Evolutionary conservation across 257 asterid species (phyloP).

Genomic region (Solanum ossicruentum): DNA sequence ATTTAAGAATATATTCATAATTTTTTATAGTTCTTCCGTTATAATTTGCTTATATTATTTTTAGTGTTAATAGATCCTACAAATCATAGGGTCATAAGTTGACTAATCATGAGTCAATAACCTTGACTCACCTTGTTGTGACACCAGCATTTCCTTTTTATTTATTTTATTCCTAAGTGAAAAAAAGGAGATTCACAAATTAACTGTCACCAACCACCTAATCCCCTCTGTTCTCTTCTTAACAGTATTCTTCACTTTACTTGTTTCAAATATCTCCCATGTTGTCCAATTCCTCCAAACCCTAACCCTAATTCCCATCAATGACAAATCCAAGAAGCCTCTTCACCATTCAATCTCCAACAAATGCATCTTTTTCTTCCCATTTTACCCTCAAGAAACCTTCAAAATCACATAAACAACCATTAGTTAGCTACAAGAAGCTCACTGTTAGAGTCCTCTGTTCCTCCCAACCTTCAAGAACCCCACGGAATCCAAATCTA

Average conservation of each 20-base stretch:
- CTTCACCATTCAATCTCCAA: constrained; percentile 8
- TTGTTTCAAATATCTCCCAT: constrained; percentile 11
- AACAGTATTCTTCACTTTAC: constrained; percentile 3
- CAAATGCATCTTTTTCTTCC: constrained; percentile 32
- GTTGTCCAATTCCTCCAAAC: constrained; percentile 10
- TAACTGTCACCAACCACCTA: constrained; percentile 15
- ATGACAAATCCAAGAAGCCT: constrained; percentile 20
- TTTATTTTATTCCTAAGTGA: constrained; percentile 2
- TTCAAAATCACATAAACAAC: constrained; percentile 15
- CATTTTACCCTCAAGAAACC: constrained; percentile 6
- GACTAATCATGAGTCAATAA: background rate
- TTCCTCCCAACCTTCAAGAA: constrained; percentile 10
- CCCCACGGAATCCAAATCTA: constrained; percentile 14
- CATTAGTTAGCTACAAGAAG: background rate
- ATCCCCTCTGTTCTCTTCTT: background rate
- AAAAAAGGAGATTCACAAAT: constrained; percentile 48
- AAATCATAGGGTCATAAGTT: no score
- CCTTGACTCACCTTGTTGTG: background rate
- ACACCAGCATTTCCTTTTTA: background rate
- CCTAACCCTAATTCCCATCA: constrained; percentile 13
- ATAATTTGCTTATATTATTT: no score
- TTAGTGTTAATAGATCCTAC: no score
- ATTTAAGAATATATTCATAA: no score
- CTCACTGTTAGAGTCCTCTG: constrained; percentile 19
- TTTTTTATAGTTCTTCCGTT: no score